Evolutionary conservation across 2,329 filamentous ascomycete species (phyloP).

Genomic region (Pseudogymnoascus sp.): DNA sequence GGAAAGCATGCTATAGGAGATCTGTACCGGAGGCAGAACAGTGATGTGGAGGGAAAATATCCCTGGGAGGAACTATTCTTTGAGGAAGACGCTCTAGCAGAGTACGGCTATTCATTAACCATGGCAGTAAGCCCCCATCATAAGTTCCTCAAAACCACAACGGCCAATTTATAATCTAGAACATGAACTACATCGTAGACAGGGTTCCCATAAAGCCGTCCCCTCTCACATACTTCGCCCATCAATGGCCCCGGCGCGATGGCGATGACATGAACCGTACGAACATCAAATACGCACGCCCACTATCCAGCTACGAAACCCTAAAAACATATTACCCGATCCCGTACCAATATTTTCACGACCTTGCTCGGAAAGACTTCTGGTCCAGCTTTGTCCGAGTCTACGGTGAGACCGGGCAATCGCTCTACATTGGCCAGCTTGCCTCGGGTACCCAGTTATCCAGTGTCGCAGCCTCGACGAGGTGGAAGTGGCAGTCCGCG

Average conservation of each 20-base stretch:
- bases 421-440: background rate
- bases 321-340: background rate
- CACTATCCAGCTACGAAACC: background rate
- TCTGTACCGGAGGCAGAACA: background rate
- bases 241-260: background rate
- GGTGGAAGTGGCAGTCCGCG: background rate
- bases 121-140: background rate
- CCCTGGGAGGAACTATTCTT: background rate
- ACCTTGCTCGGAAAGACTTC: background rate
- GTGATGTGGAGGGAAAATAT: background rate
- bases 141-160: background rate
- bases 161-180: background rate
- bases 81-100: background rate
- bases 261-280: background rate
- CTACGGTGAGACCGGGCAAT: background rate
- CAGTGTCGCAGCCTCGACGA: background rate
- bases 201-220: background rate
- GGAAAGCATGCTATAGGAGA: background rate
- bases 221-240: background rate
- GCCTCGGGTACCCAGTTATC: background rate
- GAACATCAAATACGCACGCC: background rate
- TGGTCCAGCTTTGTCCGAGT: background rate
- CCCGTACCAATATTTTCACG: background rate
- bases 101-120: background rate
- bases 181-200: conserved; percentile 3